These are phyloP conservation scores for Suillus fuscotomentosus DNA, from an alignment of 768 basidiomycete species.

Conservation along the genomic window DNA sequence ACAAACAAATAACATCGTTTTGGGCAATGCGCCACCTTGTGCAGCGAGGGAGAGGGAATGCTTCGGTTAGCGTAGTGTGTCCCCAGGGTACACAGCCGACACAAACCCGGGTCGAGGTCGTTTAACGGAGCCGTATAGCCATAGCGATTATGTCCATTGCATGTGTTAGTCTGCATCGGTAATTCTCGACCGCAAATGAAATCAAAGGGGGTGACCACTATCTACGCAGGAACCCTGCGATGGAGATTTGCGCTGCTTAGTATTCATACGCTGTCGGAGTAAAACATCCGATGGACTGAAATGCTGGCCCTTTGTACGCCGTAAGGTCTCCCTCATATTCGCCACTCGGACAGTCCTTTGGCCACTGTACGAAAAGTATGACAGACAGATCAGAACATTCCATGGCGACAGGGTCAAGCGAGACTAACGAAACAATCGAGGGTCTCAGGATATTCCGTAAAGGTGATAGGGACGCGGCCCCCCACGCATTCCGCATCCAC, in stretches of 20 bases:
- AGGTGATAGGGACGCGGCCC: slow-evolving; percentile 1
- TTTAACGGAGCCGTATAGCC: not conserved
- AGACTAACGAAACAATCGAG: not conserved
- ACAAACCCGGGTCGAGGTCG: not conserved
- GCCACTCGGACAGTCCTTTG: not conserved
- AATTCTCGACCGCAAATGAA: not conserved
- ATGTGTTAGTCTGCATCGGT: too few relatives aligned
- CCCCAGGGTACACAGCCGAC: not conserved
- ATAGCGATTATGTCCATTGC: not conserved
- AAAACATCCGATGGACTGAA: not conserved
- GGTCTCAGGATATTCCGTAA: slow-evolving; percentile 4
- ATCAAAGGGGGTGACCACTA: slow-evolving; percentile 4
- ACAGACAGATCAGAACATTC: slow-evolving; percentile 3
- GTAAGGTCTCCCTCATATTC: slow-evolving; percentile 3
- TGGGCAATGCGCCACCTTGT: not conserved
- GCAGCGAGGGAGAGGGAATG: not conserved
- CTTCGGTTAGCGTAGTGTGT: not conserved
- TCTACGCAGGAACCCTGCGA: not conserved
- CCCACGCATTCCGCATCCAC: not conserved
- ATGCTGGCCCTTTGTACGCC: slow-evolving; percentile 5
- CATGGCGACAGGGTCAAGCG: not conserved
- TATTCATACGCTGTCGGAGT: not conserved
- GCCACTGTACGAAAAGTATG: not conserved
- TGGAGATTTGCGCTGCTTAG: not conserved
- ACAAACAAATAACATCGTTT: slow-evolving; percentile 1